Conservation (phyloP, 441 rosid genomes). For the Euphorbia schlechtendalii region DNA sequence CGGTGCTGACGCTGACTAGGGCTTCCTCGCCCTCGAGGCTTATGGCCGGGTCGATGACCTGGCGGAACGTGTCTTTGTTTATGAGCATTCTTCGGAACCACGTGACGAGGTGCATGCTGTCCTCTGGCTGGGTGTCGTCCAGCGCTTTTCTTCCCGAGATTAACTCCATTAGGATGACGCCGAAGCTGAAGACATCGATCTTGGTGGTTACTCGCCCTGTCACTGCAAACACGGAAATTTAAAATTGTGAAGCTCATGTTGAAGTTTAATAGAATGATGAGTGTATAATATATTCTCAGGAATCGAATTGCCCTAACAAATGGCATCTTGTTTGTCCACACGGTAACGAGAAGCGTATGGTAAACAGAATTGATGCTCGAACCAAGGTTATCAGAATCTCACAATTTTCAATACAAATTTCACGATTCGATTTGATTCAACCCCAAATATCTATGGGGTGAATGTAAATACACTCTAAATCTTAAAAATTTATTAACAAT, state of each 20-base stretch:
- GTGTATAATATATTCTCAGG: too few species aligned
- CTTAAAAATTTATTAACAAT: too few species aligned
- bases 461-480: too few species aligned
- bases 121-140: slow-evolving; percentile 62
- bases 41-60: slow-evolving; percentile 57
- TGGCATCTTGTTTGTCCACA: too few species aligned
- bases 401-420: too few species aligned
- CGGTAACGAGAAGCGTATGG: too few species aligned
- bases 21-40: slow-evolving; percentile 54
- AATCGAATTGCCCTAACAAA: too few species aligned
- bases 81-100: slow-evolving; percentile 57
- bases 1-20: slow-evolving; percentile 55
- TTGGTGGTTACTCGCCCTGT: slow-evolving; percentile 82
- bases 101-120: slow-evolving; percentile 57
- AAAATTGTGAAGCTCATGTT: not conserved
- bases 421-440: too few species aligned
- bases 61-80: slow-evolving; percentile 48
- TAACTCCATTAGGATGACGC: slow-evolving; percentile 71
- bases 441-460: too few species aligned
- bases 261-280: not conserved
- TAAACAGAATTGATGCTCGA: too few species aligned
- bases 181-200: slow-evolving; percentile 74
- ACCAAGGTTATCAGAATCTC: too few species aligned
- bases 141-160: slow-evolving; percentile 69
- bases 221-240: slow-evolving; percentile 30